Conservation (phyloP, 176 grass and related monocot genomes). For the Triticum turgidum region DNA sequence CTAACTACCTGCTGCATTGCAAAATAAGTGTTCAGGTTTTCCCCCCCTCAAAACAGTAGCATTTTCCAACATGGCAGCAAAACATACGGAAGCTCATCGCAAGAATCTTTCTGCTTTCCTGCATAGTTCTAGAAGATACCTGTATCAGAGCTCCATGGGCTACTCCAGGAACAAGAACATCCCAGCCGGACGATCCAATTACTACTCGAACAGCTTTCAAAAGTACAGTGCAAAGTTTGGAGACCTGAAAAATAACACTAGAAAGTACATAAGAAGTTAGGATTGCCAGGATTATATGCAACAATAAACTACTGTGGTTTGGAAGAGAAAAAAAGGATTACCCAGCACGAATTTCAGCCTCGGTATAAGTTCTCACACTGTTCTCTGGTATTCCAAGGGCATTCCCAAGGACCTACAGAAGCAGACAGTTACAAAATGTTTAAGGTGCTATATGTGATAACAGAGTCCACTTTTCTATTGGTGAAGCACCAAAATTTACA, state of each 20-base stretch:
- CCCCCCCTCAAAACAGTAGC: not conserved
- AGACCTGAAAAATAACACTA: conserved; percentile 96
- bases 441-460: conserved; percentile 10
- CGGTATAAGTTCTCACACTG: conserved; percentile 86
- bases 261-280: conserved; percentile 41
- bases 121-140: conserved; percentile 38
- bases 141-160: conserved; percentile 71
- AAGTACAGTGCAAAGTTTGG: conserved; percentile 85
- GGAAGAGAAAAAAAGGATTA: conserved; percentile 36
- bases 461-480: not conserved
- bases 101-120: not conserved
- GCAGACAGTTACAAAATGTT: conserved; percentile 10
- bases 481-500: not conserved
- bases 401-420: conserved; percentile 73
- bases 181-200: conserved; percentile 76
- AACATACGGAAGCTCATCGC: not conserved
- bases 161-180: conserved; percentile 94
- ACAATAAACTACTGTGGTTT: not conserved
- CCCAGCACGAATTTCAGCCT: conserved; percentile 98
- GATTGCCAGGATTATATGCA: conserved; percentile 2
- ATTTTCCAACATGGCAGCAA: conserved; percentile 15
- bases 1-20: not conserved
- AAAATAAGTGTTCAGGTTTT: not conserved
- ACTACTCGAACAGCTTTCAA: conserved; percentile 63
- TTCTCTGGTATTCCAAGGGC: conserved; percentile 93